Conservation (phyloP, 2,329 filamentous ascomycete genomes). For the Chrysosporium keratinophilum region DNA sequence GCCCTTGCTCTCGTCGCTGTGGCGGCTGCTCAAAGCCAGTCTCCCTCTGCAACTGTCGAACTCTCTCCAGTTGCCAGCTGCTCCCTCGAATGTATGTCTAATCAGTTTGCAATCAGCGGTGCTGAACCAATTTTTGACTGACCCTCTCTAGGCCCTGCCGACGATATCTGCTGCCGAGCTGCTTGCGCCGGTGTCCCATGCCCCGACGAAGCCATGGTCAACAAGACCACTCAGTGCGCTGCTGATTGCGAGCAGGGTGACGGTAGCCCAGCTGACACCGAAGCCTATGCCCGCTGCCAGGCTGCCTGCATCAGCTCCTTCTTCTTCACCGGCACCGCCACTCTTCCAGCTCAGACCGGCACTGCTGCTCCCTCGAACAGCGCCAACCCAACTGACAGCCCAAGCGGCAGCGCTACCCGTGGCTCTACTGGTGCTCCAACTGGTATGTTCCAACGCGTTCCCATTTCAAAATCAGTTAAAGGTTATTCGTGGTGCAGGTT, state of each 20-base stretch:
- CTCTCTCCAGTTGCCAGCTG: conserved; percentile 29
- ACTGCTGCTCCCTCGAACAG: neutral
- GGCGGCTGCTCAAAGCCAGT: conserved; percentile 34
- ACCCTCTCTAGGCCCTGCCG: conserved; percentile 27
- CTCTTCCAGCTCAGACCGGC: neutral
- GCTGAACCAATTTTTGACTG: neutral
- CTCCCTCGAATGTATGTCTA: conserved; percentile 29
- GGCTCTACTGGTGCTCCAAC: conserved; percentile 5
- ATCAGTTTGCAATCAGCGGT: neutral
- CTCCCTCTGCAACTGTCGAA: conserved; percentile 23
- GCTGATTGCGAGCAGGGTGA: conserved; percentile 45
- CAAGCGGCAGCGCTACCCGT: conserved; percentile 10
- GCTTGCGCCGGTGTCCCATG: conserved; percentile 43
- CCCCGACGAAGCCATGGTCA: conserved; percentile 41
- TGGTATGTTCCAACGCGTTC: neutral
- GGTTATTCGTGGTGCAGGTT: neutral
- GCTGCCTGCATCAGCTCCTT: conserved; percentile 40
- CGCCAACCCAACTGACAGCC: conserved; percentile 18
- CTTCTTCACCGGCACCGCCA: conserved; percentile 34
- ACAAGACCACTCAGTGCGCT: conserved; percentile 44
- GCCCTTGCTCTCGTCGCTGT: conserved; percentile 38
- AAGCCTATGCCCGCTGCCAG: conserved; percentile 41
- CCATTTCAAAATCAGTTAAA: neutral
- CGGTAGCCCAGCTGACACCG: conserved; percentile 37
- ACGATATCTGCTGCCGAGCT: conserved; percentile 44